Conservation (phyloP, 768 basidiomycete genomes). For the Lactarius indigo region DNA sequence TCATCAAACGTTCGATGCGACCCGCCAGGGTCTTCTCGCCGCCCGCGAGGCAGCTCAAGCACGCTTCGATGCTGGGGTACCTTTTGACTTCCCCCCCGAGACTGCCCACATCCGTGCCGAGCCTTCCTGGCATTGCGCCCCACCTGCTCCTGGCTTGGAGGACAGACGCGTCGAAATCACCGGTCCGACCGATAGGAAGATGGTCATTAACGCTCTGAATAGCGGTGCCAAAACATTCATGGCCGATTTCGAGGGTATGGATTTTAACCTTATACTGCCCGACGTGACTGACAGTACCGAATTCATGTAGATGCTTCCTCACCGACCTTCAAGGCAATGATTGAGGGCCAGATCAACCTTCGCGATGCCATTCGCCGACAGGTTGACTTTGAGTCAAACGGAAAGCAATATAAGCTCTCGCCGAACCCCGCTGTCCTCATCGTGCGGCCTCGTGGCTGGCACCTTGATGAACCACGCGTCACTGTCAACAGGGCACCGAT, state of each 20-base stretch:
- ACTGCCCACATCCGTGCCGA: slow-evolving; percentile 87
- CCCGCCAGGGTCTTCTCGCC: slow-evolving; percentile 77
- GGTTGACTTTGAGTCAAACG: slow-evolving; percentile 84
- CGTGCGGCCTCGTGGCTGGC: slow-evolving; percentile 97
- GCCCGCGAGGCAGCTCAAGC: slow-evolving; percentile 78
- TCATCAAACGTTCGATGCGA: slow-evolving; percentile 91
- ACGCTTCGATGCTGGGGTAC: slow-evolving; percentile 70
- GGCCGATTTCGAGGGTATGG: slow-evolving; percentile 95
- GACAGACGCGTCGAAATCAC: slow-evolving; percentile 97
- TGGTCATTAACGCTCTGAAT: slow-evolving; percentile 97
- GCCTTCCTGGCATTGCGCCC: slow-evolving; percentile 87
- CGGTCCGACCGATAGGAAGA: slow-evolving; percentile 96
- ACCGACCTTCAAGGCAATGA: slow-evolving; percentile 89
- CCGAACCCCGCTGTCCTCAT: slow-evolving; percentile 87
- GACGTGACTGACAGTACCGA: slow-evolving; percentile 20
- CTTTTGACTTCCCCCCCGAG: slow-evolving; percentile 84
- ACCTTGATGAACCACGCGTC: slow-evolving; percentile 91
- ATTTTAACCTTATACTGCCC: neutral
- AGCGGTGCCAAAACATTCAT: slow-evolving; percentile 97
- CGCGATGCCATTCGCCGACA: slow-evolving; percentile 85
- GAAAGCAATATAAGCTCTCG: slow-evolving; percentile 88
- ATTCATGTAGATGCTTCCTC: slow-evolving; percentile 73
- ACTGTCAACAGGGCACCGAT: slow-evolving; percentile 85
- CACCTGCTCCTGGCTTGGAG: slow-evolving; percentile 89
- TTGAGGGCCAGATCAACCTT: slow-evolving; percentile 92